Evolutionary conservation across 257 asterid species (phyloP).

Genomic region (Solanum stenotomum): DNA sequence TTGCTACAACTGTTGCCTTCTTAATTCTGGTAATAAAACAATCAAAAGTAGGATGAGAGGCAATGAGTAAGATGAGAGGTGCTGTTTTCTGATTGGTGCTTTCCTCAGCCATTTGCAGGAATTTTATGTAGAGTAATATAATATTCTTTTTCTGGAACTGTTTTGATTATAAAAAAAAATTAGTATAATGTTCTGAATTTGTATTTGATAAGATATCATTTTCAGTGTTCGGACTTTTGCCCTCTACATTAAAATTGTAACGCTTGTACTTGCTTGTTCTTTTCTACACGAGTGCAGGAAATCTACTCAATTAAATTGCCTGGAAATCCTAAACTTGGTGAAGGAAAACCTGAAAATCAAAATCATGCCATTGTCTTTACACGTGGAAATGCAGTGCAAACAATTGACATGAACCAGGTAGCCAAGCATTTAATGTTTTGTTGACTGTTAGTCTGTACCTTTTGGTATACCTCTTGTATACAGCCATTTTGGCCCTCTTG

Average conservation of each 20-base stretch:
- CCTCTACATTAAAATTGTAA: background rate
- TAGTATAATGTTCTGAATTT: background rate
- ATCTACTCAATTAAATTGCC: conserved; percentile 89
- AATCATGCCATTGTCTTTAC: conserved; percentile 92
- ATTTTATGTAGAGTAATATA: background rate
- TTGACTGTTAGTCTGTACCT: background rate
- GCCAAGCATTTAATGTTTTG: background rate
- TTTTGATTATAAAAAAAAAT: background rate
- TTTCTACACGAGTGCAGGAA: conserved; percentile 44
- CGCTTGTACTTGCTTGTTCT: background rate
- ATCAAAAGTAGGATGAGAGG: background rate
- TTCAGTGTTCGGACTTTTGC: background rate
- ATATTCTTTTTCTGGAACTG: background rate
- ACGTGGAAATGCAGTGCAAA: conserved; percentile 95
- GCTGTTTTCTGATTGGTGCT: background rate
- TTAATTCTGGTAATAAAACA: background rate
- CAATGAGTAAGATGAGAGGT: background rate
- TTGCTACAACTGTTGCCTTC: background rate
- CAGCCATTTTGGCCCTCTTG: background rate
- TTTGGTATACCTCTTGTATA: background rate
- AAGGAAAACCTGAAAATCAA: conserved; percentile 99
- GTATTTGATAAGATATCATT: background rate
- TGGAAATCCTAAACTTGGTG: conserved; percentile 97
- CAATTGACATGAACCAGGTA: conserved; percentile 99
- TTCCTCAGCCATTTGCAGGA: background rate